Conservation (phyloP, 345 rosid genomes). For the Citrus inodora region DNA sequence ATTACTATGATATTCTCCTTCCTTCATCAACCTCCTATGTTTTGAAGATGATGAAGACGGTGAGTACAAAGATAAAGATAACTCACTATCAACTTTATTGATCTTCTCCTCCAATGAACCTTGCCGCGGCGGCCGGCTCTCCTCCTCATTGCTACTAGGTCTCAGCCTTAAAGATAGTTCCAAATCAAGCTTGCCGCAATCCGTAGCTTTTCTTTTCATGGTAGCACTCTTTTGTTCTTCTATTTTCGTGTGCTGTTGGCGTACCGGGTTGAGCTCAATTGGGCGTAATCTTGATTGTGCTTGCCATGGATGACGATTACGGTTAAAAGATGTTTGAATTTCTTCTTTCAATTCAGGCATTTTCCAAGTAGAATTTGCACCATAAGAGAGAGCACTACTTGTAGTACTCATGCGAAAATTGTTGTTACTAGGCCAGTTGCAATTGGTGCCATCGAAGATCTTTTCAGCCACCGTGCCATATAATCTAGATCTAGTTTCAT, state of each 20-base stretch:
- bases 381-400: conserved; percentile 1
- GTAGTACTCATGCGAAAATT: conserved; percentile 10
- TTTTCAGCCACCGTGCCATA: conserved; percentile 30
- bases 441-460: conserved; percentile 25
- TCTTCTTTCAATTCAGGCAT: conserved; percentile 13
- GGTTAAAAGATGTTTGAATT: conserved; percentile 6
- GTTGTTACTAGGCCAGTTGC: conserved; percentile 13
- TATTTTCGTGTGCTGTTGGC: neutral
- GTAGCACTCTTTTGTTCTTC: conserved; percentile 4
- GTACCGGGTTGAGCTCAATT: conserved; percentile 18
- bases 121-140: neutral
- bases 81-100: conserved; percentile 33
- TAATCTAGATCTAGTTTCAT: conserved; percentile 32
- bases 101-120: conserved; percentile 14
- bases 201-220: conserved; percentile 37
- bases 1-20: conserved; percentile 16
- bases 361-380: conserved; percentile 19
- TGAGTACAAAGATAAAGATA: conserved; percentile 56
- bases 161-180: conserved; percentile 46
- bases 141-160: conserved; percentile 19
- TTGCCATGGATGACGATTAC: conserved; percentile 11
- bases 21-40: conserved; percentile 35
- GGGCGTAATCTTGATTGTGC: conserved; percentile 13
- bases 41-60: conserved; percentile 37
- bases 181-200: conserved; percentile 39